Conservation (phyloP, 208 protist genomes). For the Zelonia costaricensis region DNA sequence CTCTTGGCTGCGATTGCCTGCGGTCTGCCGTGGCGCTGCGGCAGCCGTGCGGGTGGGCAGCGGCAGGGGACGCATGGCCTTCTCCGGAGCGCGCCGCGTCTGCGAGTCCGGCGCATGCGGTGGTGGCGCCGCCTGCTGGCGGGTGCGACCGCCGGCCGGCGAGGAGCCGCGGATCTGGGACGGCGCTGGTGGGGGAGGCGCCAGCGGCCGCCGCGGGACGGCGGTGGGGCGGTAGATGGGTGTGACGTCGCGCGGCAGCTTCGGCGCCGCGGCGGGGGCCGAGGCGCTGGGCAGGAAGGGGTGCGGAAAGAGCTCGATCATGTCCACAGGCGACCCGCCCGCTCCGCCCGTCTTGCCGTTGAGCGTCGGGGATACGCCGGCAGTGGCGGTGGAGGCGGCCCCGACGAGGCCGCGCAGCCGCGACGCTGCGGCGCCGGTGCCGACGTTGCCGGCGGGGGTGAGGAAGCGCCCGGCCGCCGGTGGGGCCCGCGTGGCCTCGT, state of each 20-base stretch:
- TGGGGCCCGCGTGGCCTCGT: conserved; percentile 22
- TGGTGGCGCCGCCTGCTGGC: not conserved
- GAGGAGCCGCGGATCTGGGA: too few relatives aligned
- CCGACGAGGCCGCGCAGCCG: not conserved
- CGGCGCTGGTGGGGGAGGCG: not conserved
- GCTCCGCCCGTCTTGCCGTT: not conserved
- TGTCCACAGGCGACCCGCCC: conserved; percentile 11
- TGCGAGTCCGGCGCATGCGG: not conserved
- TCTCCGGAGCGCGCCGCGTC: not conserved
- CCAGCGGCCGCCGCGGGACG: not conserved
- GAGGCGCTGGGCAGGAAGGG: conserved; percentile 49
- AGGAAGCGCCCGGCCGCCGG: conserved; percentile 2
- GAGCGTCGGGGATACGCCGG: not conserved
- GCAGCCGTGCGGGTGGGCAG: not conserved
- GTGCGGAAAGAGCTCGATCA: conserved; percentile 72
- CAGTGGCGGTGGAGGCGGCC: not conserved
- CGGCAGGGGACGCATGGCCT: not conserved
- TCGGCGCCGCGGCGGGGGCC: conserved; percentile 1
- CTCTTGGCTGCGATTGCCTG: not conserved
- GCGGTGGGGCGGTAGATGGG: conserved; percentile 17
- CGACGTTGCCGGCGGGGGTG: not conserved
- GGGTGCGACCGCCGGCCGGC: too few relatives aligned
- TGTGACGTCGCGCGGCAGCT: conserved; percentile 3
- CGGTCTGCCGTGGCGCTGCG: not conserved
- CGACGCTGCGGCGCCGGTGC: not conserved